Evolutionary conservation across 225 moss, liverwort and hornwort genomes (phyloP).

Genomic region (Pseudisothecium myosuroides): DNA sequence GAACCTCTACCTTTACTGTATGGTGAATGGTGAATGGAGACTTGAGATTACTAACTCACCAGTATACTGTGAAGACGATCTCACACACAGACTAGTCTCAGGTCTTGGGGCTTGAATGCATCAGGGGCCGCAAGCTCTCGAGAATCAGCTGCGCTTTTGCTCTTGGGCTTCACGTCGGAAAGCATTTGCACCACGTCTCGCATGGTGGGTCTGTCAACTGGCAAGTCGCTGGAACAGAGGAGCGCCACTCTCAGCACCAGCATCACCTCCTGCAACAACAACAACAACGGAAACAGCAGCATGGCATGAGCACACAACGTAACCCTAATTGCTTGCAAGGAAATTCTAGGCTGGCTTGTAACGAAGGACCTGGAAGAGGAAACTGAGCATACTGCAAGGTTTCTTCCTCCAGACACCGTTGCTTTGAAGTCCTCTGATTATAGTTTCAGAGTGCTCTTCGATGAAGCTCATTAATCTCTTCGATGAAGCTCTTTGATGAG

Average conservation of each 20-base stretch:
- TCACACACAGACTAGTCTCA: slow-evolving; percentile 29
- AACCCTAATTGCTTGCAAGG: neutral
- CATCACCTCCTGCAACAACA: slow-evolving; percentile 61
- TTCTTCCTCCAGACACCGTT: neutral
- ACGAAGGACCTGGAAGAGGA: neutral
- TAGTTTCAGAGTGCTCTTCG: neutral
- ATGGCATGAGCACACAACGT: neutral
- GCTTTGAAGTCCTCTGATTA: neutral
- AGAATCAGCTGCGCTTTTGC: slow-evolving; percentile 28
- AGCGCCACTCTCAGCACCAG: slow-evolving; percentile 87
- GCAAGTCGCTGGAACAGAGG: slow-evolving; percentile 79
- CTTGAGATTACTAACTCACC: neutral
- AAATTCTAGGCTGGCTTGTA: neutral
- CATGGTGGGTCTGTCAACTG: slow-evolving; percentile 89
- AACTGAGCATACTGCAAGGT: neutral
- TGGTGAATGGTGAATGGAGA: neutral
- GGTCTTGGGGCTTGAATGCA: slow-evolving; percentile 40
- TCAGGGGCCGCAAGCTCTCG: slow-evolving; percentile 36
- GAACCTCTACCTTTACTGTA: neutral
- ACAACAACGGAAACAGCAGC: neutral
- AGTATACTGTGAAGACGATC: neutral
- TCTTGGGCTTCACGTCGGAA: slow-evolving; percentile 67
- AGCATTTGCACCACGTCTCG: slow-evolving; percentile 94
- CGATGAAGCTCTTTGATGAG: neutral
- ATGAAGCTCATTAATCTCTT: neutral